Conservation (phyloP, 2,329 filamentous ascomycete species). For the Fusarium sp. region DNA sequence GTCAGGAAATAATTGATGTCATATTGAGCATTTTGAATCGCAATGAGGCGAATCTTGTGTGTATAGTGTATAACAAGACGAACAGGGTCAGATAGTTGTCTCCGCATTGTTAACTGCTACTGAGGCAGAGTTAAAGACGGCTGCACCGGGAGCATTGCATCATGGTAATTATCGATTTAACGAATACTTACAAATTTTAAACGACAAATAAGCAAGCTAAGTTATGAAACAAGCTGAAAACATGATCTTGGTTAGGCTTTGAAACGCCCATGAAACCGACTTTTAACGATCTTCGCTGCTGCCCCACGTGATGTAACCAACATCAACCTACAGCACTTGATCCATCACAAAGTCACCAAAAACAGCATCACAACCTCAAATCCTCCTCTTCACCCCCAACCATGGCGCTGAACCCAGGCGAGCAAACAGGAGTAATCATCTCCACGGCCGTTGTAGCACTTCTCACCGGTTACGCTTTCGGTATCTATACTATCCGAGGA, state of each 20-base stretch:
- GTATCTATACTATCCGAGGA: slow-evolving; percentile 73
- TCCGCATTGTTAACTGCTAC: neutral
- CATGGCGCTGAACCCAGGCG: slow-evolving; percentile 50
- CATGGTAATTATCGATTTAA: neutral
- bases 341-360: slow-evolving; percentile 21
- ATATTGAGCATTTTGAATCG: neutral
- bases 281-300: neutral
- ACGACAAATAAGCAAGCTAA: neutral
- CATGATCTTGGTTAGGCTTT: neutral
- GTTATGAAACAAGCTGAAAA: neutral
- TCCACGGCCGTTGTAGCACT: slow-evolving; percentile 79
- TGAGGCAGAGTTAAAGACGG: neutral
- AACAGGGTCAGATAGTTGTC: neutral
- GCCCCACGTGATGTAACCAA: slow-evolving; percentile 34
- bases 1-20: neutral
- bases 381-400: neutral
- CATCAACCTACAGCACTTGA: neutral
- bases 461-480: slow-evolving; percentile 82
- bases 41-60: neutral
- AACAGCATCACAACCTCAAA: slow-evolving; percentile 12
- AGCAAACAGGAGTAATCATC: slow-evolving; percentile 69
- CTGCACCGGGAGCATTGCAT: neutral
- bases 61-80: neutral
- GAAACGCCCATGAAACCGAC: neutral
- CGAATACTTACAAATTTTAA: neutral